Base-by-base conservation (phyloP, 495 filamentous ascomycete genomes). In the Diplogelasinospora grovesii region DNA sequence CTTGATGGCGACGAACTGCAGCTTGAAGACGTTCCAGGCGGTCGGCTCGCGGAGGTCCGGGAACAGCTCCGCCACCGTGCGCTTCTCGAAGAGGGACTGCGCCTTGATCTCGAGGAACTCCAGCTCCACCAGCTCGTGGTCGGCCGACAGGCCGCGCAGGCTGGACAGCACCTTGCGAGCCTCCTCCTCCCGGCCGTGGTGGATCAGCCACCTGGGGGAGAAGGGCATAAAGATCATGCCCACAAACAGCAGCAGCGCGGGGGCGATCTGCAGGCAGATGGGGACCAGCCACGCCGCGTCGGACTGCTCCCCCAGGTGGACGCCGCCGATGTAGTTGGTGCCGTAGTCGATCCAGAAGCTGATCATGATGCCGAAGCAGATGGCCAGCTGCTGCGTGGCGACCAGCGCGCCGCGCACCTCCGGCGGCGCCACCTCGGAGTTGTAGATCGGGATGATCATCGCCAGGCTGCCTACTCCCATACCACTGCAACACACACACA, bases 71-170 rank as follows among this genome's bases (percentile, higher is more conserved):
- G 74, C 73, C 1, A 82, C 69, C 20, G 77, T 83, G 11, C 82
- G 75, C 62, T 89, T 86, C 63, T 92, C 86, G 39, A 89, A 85
- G 38, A 81, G 70, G 4, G 80, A 80, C 41, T 86, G 83, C 0
- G 85, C 83, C 56, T 82, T 81, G 60, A 94, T 89, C 54, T 92
- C 87, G 21, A 86, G 69, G 57, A 82, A 89, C 50, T 90, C 87
- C 19, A 85, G 72, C 52, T 82, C 71, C 31, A 92, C 74, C 0
- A 79, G 65, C 38, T 83, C 78, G 49, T 82, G 73, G 45, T 83
- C 74, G 13, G 61, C 42, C 2, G 70, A 41, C 2, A 83, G 67
- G 8, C 70, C 71, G 9, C 86, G 81, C 5, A 94, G 75, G 32
- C 41, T 70, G 1, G 84, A 75, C 8, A 92, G 70, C 0, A 85